phyloP scores from a whole-genome alignment of 1,284 basidiomycete genomes.

The Meira miltonrushii region DNA sequence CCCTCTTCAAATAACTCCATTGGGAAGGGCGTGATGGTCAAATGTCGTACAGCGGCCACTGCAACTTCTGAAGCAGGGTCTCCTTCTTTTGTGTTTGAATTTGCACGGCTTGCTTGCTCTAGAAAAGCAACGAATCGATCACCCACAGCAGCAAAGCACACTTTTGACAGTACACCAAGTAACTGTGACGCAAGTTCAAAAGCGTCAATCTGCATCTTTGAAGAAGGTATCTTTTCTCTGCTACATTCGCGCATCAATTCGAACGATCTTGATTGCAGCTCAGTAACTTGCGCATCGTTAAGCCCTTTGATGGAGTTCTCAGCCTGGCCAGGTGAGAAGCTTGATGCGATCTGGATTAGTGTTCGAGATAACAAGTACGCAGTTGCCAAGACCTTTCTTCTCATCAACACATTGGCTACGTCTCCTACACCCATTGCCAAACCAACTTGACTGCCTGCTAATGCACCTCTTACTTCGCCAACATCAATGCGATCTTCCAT shows the following conservation, averaged over 20 bases:
- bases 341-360: slow-evolving; percentile 25
- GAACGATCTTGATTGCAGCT: slow-evolving; percentile 34
- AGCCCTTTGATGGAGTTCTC: neutral
- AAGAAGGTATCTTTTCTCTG: slow-evolving; percentile 25
- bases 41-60: slow-evolving; percentile 41
- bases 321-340: slow-evolving; percentile 14
- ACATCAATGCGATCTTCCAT: slow-evolving; percentile 16
- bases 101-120: slow-evolving; percentile 26
- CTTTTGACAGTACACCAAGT: slow-evolving; percentile 42
- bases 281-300: slow-evolving; percentile 27
- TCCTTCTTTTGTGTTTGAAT: slow-evolving; percentile 25
- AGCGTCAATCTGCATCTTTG: slow-evolving; percentile 30
- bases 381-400: slow-evolving; percentile 30
- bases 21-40: slow-evolving; percentile 64
- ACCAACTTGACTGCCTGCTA: slow-evolving; percentile 14
- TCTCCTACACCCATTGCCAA: slow-evolving; percentile 18
- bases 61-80: slow-evolving; percentile 43
- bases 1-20: slow-evolving; percentile 89
- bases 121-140: slow-evolving; percentile 46
- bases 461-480: slow-evolving; percentile 10
- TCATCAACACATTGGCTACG: slow-evolving; percentile 26
- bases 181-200: slow-evolving; percentile 42
- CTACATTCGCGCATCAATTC: slow-evolving; percentile 40
- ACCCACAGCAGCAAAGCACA: slow-evolving; percentile 37
- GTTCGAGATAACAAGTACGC: slow-evolving; percentile 29